phyloP scores from a whole-genome alignment of 495 filamentous ascomycete genomes.

The Tuber brumale region DNA sequence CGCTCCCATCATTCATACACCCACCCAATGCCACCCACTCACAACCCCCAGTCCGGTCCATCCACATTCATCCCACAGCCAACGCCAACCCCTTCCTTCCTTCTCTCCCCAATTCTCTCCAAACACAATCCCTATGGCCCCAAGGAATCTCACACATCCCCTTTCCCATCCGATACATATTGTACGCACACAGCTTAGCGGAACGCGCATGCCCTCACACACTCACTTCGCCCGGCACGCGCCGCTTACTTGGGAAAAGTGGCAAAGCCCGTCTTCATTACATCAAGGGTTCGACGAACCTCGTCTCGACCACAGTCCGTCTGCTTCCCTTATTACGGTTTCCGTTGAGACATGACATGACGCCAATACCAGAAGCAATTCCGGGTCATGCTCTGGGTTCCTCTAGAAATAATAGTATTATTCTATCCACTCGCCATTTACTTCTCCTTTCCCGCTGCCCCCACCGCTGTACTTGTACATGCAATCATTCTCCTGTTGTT shows the following conservation, averaged over 20 bases:
- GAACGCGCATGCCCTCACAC: conserved; percentile 37
- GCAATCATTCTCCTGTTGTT: neutral
- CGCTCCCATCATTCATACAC: conserved; percentile 6
- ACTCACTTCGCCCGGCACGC: conserved; percentile 42
- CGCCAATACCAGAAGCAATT: conserved; percentile 37
- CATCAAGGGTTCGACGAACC: conserved; percentile 41
- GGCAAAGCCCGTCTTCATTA: conserved; percentile 42
- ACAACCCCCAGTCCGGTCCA: conserved; percentile 13
- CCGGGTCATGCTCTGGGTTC: conserved; percentile 31
- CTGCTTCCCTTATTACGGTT: conserved; percentile 24
- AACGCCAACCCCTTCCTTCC: conserved; percentile 37
- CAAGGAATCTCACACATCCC: conserved; percentile 38
- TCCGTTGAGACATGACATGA: conserved; percentile 42
- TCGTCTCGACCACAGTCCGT: conserved; percentile 24
- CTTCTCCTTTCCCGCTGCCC: conserved; percentile 24
- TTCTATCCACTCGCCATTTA: conserved; percentile 13
- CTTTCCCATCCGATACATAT: conserved; percentile 37
- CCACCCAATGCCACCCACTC: neutral
- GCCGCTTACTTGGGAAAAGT: conserved; percentile 41
- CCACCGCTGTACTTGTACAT: conserved; percentile 7
- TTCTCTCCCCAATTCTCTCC: conserved; percentile 32
- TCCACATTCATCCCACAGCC: conserved; percentile 35
- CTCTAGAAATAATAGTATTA: conserved; percentile 24
- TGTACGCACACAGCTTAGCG: conserved; percentile 38
- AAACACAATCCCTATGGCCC: conserved; percentile 34